Percentiles rank a stretch among this genome's conserved stretches.
These are phyloP conservation scores for Elongisporangium undulatum DNA, from an alignment of 352 stramenopile species.

Conservation along the genomic window DNA sequence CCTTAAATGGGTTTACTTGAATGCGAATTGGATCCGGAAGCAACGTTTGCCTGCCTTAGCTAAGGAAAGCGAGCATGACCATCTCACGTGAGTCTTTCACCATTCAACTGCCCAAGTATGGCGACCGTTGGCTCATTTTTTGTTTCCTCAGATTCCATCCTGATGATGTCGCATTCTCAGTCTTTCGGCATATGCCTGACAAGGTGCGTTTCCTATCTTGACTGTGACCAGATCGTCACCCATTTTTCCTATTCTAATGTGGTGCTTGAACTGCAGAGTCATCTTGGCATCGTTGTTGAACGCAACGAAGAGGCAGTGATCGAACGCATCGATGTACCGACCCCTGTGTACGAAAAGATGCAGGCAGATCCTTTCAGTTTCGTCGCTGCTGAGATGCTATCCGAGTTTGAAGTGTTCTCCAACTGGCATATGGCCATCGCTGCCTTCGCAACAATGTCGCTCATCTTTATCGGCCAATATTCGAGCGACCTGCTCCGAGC, in stretches of 20 bases:
- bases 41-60: conserved; percentile 52
- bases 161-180: conserved; percentile 67
- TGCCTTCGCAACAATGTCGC: conserved; percentile 73
- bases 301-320: conserved; percentile 52
- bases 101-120: not conserved
- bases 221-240: not conserved
- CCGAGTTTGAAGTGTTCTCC: conserved; percentile 78
- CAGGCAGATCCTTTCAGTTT: conserved; percentile 87
- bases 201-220: conserved; percentile 32
- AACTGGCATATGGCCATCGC: conserved; percentile 72
- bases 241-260: not conserved
- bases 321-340: conserved; percentile 53
- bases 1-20: conserved; percentile 87
- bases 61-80: conserved; percentile 10
- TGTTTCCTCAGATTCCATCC: conserved; percentile 41
- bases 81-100: not conserved
- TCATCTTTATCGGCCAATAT: conserved; percentile 85
- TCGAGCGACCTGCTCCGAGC: conserved; percentile 59
- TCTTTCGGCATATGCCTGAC: conserved; percentile 85
- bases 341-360: conserved; percentile 72
- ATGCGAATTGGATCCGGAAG: conserved; percentile 79
- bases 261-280: conserved; percentile 15
- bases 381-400: conserved; percentile 80
- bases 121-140: conserved; percentile 20
- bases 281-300: conserved; percentile 56